These are phyloP conservation scores for Herpetomonas samuelpessoai DNA, from an alignment of 208 protist species.

Conservation along the genomic window DNA sequence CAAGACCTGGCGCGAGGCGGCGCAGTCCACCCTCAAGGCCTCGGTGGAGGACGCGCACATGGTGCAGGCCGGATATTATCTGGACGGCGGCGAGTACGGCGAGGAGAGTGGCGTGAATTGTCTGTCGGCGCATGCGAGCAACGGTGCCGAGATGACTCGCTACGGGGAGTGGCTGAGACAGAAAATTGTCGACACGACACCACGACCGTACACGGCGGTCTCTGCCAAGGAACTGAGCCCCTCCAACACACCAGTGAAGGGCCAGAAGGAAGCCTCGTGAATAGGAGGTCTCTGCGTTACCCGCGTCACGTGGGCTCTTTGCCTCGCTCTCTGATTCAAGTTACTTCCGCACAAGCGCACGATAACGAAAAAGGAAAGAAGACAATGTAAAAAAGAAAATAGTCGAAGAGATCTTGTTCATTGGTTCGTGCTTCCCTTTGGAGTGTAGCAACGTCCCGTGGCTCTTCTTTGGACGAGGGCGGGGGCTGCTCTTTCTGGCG, in stretches of 20 bases:
- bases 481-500: too few species aligned
- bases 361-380: too few species aligned
- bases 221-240: neutral
- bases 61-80: slow-evolving; percentile 77
- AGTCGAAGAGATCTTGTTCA: neutral
- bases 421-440: too few species aligned
- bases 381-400: neutral
- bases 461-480: too few species aligned
- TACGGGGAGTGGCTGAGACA: slow-evolving; percentile 51
- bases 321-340: too few species aligned
- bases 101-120: slow-evolving; percentile 54
- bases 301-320: too few species aligned
- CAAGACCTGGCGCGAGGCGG: slow-evolving; percentile 80
- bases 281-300: too few species aligned
- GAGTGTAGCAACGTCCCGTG: too few species aligned
- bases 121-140: slow-evolving; percentile 49
- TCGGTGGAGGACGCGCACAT: slow-evolving; percentile 50
- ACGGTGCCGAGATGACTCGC: slow-evolving; percentile 20
- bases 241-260: neutral
- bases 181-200: slow-evolving; percentile 20
- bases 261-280: too few species aligned
- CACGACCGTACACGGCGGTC: neutral
- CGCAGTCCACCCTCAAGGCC: slow-evolving; percentile 63
- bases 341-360: too few species aligned
- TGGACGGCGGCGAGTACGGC: slow-evolving; percentile 74